phyloP scores from a whole-genome alignment of 441 rosid species.

The Aleurites moluccanus region DNA sequence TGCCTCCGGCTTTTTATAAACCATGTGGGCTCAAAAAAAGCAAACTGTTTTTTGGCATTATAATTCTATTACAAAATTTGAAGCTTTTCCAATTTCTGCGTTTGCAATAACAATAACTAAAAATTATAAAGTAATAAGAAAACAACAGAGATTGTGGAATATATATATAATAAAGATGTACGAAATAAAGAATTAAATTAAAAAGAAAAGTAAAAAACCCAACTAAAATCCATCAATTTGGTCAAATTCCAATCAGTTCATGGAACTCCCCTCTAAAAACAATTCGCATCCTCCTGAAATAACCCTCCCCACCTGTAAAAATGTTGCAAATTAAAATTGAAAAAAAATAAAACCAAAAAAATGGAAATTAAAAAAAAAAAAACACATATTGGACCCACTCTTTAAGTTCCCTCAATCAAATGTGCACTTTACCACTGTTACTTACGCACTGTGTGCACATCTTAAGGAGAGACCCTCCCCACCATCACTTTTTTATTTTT shows the following conservation, averaged over 20 bases:
- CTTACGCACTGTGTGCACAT: constrained; percentile 32
- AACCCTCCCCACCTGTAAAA: constrained; percentile 29
- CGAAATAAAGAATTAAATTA: constrained; percentile 30
- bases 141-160: background rate
- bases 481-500: background rate
- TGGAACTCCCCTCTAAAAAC: constrained; percentile 35
- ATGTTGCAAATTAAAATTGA: constrained; percentile 24
- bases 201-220: background rate
- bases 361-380: background rate
- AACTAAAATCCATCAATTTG: constrained; percentile 34
- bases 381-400: constrained; percentile 18
- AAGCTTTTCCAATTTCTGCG: background rate
- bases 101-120: background rate
- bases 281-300: constrained; percentile 25
- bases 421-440: constrained; percentile 34
- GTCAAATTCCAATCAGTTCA: constrained; percentile 41
- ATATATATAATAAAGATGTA: background rate
- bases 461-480: background rate
- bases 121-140: background rate
- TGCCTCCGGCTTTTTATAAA: background rate
- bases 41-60: background rate
- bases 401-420: constrained; percentile 21
- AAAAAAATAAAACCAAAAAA: background rate
- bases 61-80: background rate
- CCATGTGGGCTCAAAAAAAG: background rate